Conservation (phyloP, 163 green algal genomes). For the Scenedesmus sp. region DNA sequence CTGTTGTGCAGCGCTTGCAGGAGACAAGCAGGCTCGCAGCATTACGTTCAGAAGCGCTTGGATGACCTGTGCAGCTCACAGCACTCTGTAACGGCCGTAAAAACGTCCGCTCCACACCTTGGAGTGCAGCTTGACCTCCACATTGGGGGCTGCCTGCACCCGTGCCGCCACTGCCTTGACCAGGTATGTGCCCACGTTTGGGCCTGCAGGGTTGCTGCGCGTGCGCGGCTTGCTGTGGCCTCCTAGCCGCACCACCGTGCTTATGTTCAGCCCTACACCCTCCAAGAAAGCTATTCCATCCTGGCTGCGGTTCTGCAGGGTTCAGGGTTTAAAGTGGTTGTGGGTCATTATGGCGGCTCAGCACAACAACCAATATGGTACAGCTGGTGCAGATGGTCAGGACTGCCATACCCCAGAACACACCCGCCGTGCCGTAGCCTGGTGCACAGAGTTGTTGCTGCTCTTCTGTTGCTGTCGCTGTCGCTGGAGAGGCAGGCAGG, state of each 20-base stretch:
- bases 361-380: neutral
- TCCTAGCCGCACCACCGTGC: constrained; percentile 68
- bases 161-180: constrained; percentile 67
- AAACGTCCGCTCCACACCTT: constrained; percentile 54
- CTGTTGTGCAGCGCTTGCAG: too few relatives aligned
- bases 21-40: too few relatives aligned
- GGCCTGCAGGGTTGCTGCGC: constrained; percentile 62
- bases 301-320: constrained; percentile 59
- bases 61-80: neutral
- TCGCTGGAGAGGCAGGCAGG: too few relatives aligned
- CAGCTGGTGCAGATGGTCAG: too few relatives aligned
- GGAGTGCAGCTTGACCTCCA: constrained; percentile 40
- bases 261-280: constrained; percentile 71
- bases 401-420: too few relatives aligned
- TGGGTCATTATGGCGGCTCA: neutral
- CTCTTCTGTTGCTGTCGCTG: too few relatives aligned
- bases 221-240: constrained; percentile 75
- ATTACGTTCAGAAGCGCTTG: neutral
- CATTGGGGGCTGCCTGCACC: constrained; percentile 55
- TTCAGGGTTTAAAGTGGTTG: neutral
- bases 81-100: neutral
- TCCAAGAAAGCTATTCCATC: constrained; percentile 71
- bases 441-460: too few relatives aligned
- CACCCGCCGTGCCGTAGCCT: too few relatives aligned
- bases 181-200: constrained; percentile 76